These are phyloP conservation scores for Trichoderma erinaceum DNA, from an alignment of 495 filamentous ascomycete species.

Conservation along the genomic window DNA sequence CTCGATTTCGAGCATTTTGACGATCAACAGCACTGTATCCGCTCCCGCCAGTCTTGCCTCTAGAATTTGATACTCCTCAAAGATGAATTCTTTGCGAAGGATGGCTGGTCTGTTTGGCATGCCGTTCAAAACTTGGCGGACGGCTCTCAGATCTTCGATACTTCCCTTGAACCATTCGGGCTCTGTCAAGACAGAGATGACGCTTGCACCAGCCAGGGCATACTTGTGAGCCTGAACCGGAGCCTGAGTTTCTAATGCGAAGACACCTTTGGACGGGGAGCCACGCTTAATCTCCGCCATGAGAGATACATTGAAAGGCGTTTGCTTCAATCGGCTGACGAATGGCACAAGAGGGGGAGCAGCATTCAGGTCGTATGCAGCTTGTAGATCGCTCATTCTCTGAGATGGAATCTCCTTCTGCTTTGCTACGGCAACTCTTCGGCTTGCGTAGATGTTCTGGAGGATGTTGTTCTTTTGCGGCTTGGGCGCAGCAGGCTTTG, in stretches of 20 bases:
- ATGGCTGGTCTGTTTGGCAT: slow-evolving; percentile 89
- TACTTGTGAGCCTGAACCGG: slow-evolving; percentile 87
- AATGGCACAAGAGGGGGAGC: slow-evolving; percentile 83
- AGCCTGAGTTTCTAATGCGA: slow-evolving; percentile 79
- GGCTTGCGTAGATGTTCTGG: slow-evolving; percentile 84
- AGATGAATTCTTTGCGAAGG: slow-evolving; percentile 93
- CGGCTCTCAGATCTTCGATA: slow-evolving; percentile 85
- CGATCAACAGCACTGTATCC: slow-evolving; percentile 92
- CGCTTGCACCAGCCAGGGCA: slow-evolving; percentile 87
- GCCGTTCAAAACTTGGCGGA: slow-evolving; percentile 78
- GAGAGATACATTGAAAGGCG: slow-evolving; percentile 73
- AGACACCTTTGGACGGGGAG: slow-evolving; percentile 93
- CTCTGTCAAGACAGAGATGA: slow-evolving; percentile 95
- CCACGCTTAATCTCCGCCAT: slow-evolving; percentile 97
- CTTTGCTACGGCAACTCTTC: slow-evolving; percentile 65
- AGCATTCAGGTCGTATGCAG: slow-evolving; percentile 73
- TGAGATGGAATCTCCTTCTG: slow-evolving; percentile 86
- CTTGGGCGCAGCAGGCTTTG: slow-evolving; percentile 22
- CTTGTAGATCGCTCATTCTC: slow-evolving; percentile 77
- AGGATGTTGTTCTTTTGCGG: slow-evolving; percentile 70
- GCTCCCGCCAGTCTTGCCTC: slow-evolving; percentile 91
- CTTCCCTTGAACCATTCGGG: slow-evolving; percentile 98
- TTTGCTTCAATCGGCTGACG: slow-evolving; percentile 68
- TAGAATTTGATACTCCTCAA: slow-evolving; percentile 96
- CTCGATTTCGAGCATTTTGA: slow-evolving; percentile 86